Conservation (phyloP, 805 yeast species). For the Suhomyces canberraensis region DNA sequence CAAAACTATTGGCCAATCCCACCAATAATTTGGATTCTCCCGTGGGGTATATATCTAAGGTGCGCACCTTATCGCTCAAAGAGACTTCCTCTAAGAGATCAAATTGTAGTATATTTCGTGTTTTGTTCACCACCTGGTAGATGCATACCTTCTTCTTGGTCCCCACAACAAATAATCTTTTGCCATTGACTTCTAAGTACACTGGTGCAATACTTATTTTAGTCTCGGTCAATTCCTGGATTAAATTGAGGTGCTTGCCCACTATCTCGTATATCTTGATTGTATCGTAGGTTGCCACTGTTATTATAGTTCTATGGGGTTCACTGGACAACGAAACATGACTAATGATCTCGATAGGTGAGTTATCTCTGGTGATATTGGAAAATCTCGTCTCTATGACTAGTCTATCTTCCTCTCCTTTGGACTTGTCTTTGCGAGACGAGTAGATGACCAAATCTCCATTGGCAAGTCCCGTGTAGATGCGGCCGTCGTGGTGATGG, state of each 20-base stretch:
- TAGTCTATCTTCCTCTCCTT: conserved; percentile 10
- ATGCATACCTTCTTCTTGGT: conserved; percentile 29
- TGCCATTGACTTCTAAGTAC: conserved; percentile 14
- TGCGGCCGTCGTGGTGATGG: conserved; percentile 13
- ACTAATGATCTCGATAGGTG: conserved; percentile 17
- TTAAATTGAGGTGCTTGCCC: conserved; percentile 32
- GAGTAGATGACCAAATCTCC: conserved; percentile 27
- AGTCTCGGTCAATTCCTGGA: conserved; percentile 27
- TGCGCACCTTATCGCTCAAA: conserved; percentile 30
- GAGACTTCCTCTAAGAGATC: conserved; percentile 20
- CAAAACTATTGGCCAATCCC: conserved; percentile 25
- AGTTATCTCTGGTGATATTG: conserved; percentile 15
- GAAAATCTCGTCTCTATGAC: conserved; percentile 18
- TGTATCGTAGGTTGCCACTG: conserved; percentile 22
- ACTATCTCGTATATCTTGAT: conserved; percentile 26
- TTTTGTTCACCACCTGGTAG: conserved; percentile 23
- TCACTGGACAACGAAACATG: conserved; percentile 16
- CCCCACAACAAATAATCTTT: conserved; percentile 25
- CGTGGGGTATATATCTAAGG: conserved; percentile 13
- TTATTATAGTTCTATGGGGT: conserved; percentile 19
- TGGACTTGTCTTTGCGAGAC: conserved; percentile 13
- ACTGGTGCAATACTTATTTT: conserved; percentile 15
- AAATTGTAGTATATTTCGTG: conserved; percentile 31
- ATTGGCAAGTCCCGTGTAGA: conserved; percentile 32
- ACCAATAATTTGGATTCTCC: conserved; percentile 14